These are phyloP conservation scores for Parasarocladium wereldwijsianum DNA, from an alignment of 2,329 filamentous ascomycete species.

Conservation along the genomic window DNA sequence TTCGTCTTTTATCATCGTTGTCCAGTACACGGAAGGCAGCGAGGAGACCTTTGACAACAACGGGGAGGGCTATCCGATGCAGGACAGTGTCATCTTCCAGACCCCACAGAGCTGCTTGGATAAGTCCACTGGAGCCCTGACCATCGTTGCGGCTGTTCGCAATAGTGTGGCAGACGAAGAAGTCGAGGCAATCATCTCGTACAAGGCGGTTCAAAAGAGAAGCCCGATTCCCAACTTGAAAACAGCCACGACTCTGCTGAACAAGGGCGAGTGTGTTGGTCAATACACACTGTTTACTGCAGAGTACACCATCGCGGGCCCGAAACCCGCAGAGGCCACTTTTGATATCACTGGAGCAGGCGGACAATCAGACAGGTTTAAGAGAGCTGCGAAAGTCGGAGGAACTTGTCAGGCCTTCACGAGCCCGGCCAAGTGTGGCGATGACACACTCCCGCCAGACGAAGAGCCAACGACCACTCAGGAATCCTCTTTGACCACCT, in stretches of 20 bases:
- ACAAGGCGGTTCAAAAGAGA: conserved; percentile 23
- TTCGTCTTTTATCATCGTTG: conserved; percentile 41
- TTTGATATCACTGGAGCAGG: conserved; percentile 30
- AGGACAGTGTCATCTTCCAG: conserved; percentile 40
- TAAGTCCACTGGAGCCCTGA: conserved; percentile 25
- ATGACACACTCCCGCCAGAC: too few relatives aligned
- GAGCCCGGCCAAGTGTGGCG: conserved; percentile 15
- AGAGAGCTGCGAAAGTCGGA: conserved; percentile 26
- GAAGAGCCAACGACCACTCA: conserved; percentile 6
- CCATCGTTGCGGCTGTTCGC: conserved; percentile 30
- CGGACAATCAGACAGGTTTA: conserved; percentile 30
- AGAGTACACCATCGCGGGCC: conserved; percentile 27
- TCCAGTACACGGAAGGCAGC: conserved; percentile 32
- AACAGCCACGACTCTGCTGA: conserved; percentile 22
- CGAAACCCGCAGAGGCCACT: conserved; percentile 26
- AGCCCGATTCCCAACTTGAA: conserved; percentile 27
- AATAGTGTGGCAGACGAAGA: conserved; percentile 29
- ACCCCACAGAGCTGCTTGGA: conserved; percentile 40
- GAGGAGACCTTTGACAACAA: conserved; percentile 39
- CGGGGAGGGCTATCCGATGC: conserved; percentile 36
- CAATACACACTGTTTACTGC: conserved; percentile 32
- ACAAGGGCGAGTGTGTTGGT: conserved; percentile 27
- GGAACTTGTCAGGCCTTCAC: conserved; percentile 28
- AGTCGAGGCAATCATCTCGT: conserved; percentile 26
- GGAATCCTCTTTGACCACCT: conserved; percentile 6